Base-by-base conservation (phyloP, 1,284 basidiomycete species). In the Ustanciosporium gigantosporum region DNA sequence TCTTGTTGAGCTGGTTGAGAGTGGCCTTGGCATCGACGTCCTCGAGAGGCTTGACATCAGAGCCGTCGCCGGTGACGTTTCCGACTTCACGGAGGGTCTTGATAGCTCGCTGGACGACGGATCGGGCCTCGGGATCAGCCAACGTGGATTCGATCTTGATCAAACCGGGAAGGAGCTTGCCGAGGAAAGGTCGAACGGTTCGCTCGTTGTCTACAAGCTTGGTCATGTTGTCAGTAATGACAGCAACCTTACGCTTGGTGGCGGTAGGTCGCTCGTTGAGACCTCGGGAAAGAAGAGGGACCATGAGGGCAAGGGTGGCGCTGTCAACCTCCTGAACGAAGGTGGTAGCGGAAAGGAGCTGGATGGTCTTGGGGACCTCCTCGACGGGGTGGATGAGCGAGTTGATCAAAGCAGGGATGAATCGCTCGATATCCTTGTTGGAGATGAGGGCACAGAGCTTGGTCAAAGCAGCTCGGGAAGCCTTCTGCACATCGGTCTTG, bases 311-410 rank as follows among this genome's bases (percentile, higher is more conserved):
- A 73, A 99, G 88, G 68, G 95, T 98, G 59, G 95, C 87, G 61
- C 94, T 93, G 80, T 98, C 95, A 82, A 99, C 95, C 84, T 98
- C 95, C 61, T 93, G 91, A 87, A 99, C 95, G 87, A 98, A 98
- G 80, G 95, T 98, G 81, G 95, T 98, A 56, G 95, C 88, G 80
- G 93, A 93, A 81, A 98, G 91, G 81, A 96, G 88, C 78, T 85
- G 85, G 77, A 98, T 91, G 75, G 92, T 96, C 79, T 88, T 90
- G 76, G 93, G 89, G 65, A 97, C 94, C 86, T 98, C 92, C 84
- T 98, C 94, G 73, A 96, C 91, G 76, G 95, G 95, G 85, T 98
- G 92, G 83, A 96, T 93, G 77, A 98, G 84, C 80, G 91, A 89
- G 81, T 94, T 90, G 82, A 95, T 93, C 77, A 95, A 86, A 78